Conservation (phyloP, 2,329 filamentous ascomycete species). For the Parafenestella ontariensis region DNA sequence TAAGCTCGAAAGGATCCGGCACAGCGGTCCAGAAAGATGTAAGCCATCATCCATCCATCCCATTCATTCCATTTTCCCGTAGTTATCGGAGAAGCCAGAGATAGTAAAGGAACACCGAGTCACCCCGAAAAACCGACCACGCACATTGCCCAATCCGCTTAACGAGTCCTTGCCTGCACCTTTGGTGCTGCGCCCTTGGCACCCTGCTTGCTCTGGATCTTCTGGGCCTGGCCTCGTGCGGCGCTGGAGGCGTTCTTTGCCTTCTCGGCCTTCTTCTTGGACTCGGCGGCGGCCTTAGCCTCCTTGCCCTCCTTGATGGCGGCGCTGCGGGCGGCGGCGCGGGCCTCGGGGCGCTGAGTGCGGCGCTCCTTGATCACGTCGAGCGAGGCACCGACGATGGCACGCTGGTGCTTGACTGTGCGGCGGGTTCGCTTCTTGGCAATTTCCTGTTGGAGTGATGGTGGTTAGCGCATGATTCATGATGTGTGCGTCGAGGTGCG, state of each 20-base stretch:
- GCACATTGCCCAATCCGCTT: constrained; percentile 53
- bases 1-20: constrained; percentile 32
- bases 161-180: constrained; percentile 86
- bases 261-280: constrained; percentile 99
- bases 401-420: constrained; percentile 98
- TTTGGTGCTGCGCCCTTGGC: constrained; percentile 89
- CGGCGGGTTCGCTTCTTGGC: constrained; percentile 99
- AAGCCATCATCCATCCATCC: constrained; percentile 40
- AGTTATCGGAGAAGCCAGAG: constrained; percentile 30
- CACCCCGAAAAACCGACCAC: constrained; percentile 38
- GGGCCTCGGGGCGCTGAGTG: constrained; percentile 91
- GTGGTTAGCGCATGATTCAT: constrained; percentile 27
- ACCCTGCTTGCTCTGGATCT: constrained; percentile 95
- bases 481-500: not conserved
- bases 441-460: constrained; percentile 75
- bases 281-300: constrained; percentile 89
- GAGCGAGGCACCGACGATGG: constrained; percentile 98
- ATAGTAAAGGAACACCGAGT: constrained; percentile 40
- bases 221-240: constrained; percentile 77
- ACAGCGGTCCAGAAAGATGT: constrained; percentile 36
- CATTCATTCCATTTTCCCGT: constrained; percentile 39
- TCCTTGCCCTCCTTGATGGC: constrained; percentile 99
- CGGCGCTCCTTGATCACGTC: constrained; percentile 99
- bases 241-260: constrained; percentile 82
- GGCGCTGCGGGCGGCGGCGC: constrained; percentile 83